Base-by-base conservation (phyloP, 768 basidiomycete species). In the Hericium coralloides region DNA sequence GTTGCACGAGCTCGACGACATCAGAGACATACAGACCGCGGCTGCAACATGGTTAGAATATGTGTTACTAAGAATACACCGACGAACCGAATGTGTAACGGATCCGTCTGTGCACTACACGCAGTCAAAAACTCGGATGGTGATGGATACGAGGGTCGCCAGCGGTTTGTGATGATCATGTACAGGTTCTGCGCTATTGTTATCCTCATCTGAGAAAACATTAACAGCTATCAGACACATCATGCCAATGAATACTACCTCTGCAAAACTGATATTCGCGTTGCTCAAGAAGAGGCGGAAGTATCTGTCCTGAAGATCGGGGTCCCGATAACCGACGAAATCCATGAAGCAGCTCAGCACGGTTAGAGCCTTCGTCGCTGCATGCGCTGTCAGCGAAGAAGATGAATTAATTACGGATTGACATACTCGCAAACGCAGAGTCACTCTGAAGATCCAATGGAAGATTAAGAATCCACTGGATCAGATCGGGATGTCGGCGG, bases 371-470 rank as follows among this genome's bases (percentile, higher is more conserved):
- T 93, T 93, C 62, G 79, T 86, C 77, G 91, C 92, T 93, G 64
- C 22, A 25, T 31, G 31, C 7, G 8, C 31, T 31, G 31, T 31
- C 31, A 31, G 31, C 31, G 31, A 31, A 31, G 31, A 31, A 31
- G 10, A 9, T 8, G 10, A 31, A 31, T 1, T 31, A 9, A 31
- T 31, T 9, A 9, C 7, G 53, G 45, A 58, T 31, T 36, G 6
- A 74, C 82, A 66, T 72, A 89, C 92, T 86, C 61, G 85, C 80
- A 68, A 97, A 97, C 2, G 91, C 89, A 26, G 92, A 95, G 61
- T 90, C 89, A 49, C 85, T 81, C 38, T 81, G 79, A 68, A 95
- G 91, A 61, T 97, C 93, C 4, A 92, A 73, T 2, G 88, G 85
- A 2, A 92, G 75, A 18, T 79, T 74, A 36, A 88, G 65, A 56